Percentiles rank a stretch among this genome's conserved stretches.
phyloP scores from a whole-genome alignment of 1,284 basidiomycete genomes.

The Microstroma glucosiphilum region DNA sequence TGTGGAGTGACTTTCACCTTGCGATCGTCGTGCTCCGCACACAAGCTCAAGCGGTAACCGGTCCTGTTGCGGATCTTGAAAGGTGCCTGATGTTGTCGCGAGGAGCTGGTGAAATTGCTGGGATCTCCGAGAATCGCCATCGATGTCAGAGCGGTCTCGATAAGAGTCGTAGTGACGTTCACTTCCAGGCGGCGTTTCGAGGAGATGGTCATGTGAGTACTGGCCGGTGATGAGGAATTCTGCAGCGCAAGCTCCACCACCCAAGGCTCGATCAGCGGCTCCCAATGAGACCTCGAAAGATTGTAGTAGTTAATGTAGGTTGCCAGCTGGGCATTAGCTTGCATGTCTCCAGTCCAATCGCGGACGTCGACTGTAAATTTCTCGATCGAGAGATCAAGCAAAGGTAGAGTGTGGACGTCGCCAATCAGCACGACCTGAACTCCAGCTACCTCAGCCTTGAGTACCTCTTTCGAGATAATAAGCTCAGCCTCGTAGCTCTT shows the following conservation, averaged over 20 bases:
- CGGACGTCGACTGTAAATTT: slow-evolving; percentile 76
- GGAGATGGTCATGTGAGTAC: slow-evolving; percentile 62
- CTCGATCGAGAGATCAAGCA: slow-evolving; percentile 80
- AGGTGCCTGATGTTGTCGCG: slow-evolving; percentile 66
- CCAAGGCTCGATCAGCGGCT: slow-evolving; percentile 99
- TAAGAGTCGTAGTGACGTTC: slow-evolving; percentile 85
- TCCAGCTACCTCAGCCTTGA: slow-evolving; percentile 55
- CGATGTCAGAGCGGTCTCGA: slow-evolving; percentile 75
- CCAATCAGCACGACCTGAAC: slow-evolving; percentile 90
- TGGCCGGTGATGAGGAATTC: slow-evolving; percentile 52
- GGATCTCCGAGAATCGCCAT: slow-evolving; percentile 67
- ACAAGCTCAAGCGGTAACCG: slow-evolving; percentile 58
- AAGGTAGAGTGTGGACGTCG: slow-evolving; percentile 87
- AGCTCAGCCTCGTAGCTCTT: slow-evolving; percentile 34
- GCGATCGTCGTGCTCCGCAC: slow-evolving; percentile 57
- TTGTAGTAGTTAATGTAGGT: slow-evolving; percentile 95
- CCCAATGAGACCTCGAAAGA: slow-evolving; percentile 95
- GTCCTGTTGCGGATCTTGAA: slow-evolving; percentile 89
- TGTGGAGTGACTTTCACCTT: slow-evolving; percentile 41
- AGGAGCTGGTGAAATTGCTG: slow-evolving; percentile 49
- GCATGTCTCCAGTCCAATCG: slow-evolving; percentile 90
- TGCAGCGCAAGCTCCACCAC: slow-evolving; percentile 63
- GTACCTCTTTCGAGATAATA: slow-evolving; percentile 43
- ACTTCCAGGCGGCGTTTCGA: slow-evolving; percentile 81
- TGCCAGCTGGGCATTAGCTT: slow-evolving; percentile 52